Evolutionary conservation across 164 flowering plant species (phyloP), one percentile per base, ranked within the genome.

Genomic region (Annona squamosa): DNA sequence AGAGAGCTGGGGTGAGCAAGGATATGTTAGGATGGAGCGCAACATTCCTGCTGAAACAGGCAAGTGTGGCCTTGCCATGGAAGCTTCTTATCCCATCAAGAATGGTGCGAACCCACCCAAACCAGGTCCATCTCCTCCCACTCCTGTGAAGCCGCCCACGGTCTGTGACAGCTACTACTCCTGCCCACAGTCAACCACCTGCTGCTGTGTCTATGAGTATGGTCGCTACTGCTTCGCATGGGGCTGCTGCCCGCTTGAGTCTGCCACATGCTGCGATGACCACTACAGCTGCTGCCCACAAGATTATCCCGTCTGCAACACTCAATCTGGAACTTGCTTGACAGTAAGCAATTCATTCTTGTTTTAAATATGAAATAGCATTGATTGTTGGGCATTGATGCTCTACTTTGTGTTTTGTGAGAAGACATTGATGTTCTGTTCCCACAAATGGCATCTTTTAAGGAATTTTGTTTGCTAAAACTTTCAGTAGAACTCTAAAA

Each of bases 191-290:
- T 73, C 84, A 72, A 85, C 61, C 75, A 94, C 97, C 46, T 92
- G 97, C 84, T 92, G 99, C 86, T 94, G 98, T 47, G 26, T 85
- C 26, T 88, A 68, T 19, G 78, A 85, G 74, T 87, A 70, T 67
- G 84, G 82, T 3, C 76, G 71, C 41, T 79, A 71, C 68, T 92
- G 96, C 88, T 85, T 89, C 52, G 79, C 72, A 3, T 95, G 99
- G 99, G 99, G 99, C 63, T 95, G 99, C 81, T 95, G 99, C 82
- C 94, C 94, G 0, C 89, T 90, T 1, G 98, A 95, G 73, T 84
- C 80, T 9, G 99, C 99, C 68, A 85, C 94, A 48, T 95, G 99
- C 84, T 95, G 98, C 62, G 91, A 85, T 1, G 97, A 93, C 77
- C 86, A 87, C 72, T 76, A 74, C 74, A 91, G 97, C 73, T 95